Percentiles rank a stretch among this genome's conserved stretches.
Conservation (phyloP, 805 yeast genomes). For the Pichia scutulata region DNA sequence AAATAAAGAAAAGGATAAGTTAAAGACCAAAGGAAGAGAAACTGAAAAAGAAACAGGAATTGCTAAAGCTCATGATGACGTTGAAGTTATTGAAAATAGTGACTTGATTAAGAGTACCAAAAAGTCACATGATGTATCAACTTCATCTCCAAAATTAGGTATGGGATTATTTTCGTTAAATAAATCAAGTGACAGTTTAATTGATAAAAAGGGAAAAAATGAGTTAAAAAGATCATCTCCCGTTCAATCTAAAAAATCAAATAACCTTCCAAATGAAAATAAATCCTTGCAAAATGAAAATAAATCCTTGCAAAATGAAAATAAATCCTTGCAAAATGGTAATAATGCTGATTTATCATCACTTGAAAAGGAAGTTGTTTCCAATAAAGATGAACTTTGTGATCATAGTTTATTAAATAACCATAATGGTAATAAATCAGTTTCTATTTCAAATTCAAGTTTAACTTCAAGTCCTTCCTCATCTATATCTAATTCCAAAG, state of each 20-base stretch:
- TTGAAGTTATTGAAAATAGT: neutral
- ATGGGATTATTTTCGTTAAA: constrained; percentile 5
- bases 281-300: too few relatives aligned
- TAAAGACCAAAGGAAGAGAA: neutral
- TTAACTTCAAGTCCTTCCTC: neutral
- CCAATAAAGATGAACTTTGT: neutral
- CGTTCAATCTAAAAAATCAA: neutral
- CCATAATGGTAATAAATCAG: neutral
- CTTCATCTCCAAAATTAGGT: constrained; percentile 8
- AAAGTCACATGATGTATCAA: neutral
- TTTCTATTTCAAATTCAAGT: neutral
- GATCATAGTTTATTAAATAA: neutral
- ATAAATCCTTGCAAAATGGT: neutral
- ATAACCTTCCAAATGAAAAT: neutral
- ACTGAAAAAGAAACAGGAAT: neutral
- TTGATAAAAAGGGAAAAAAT: neutral
- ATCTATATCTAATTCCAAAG: neutral
- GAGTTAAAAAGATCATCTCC: neutral
- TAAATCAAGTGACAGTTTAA: constrained; percentile 6
- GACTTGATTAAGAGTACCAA: neutral
- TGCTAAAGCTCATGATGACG: neutral
- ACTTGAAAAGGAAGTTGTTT: neutral
- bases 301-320: too few relatives aligned
- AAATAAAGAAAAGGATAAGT: constrained; percentile 2
- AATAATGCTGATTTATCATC: neutral